These are phyloP conservation scores for Tricladium varicosporioides DNA, from an alignment of 2,329 filamentous ascomycete genomes.

Conservation along the genomic window DNA sequence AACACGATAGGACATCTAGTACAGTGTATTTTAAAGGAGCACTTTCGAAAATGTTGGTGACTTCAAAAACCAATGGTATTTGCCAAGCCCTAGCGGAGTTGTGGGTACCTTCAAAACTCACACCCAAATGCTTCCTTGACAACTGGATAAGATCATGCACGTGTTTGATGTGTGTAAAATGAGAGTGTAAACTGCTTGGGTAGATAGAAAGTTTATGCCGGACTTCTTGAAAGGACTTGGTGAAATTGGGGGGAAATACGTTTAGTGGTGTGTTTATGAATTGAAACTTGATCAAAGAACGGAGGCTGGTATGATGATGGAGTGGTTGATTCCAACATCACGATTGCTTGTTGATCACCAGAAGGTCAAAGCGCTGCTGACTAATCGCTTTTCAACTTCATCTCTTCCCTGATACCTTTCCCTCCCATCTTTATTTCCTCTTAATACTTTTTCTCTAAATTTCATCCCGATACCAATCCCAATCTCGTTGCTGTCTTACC, in stretches of 20 bases:
- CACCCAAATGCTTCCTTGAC: no score
- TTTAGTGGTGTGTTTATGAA: neutral
- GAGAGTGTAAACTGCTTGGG: no score
- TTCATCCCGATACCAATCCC: no score
- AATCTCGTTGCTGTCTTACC: no score
- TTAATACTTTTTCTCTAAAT: no score
- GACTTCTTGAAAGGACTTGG: neutral
- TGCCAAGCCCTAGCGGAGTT: neutral
- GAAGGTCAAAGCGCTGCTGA: neutral
- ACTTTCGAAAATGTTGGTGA: neutral
- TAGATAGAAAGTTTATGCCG: neutral
- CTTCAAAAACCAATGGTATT: neutral
- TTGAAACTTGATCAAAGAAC: neutral
- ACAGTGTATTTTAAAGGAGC: neutral
- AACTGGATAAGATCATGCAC: no score
- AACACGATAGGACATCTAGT: slow-evolving; percentile 11
- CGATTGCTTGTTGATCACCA: neutral
- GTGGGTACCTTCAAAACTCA: no score
- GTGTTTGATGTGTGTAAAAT: no score
- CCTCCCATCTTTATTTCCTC: no score
- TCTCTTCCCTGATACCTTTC: neutral
- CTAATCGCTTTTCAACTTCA: neutral
- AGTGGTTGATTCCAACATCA: neutral
- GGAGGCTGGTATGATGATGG: neutral
- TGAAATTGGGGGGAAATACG: neutral